Evolutionary conservation across 176 grass and related monocot species (phyloP), one percentile per base, ranked within the genome.

Genomic region (Guadua angustifolia): DNA sequence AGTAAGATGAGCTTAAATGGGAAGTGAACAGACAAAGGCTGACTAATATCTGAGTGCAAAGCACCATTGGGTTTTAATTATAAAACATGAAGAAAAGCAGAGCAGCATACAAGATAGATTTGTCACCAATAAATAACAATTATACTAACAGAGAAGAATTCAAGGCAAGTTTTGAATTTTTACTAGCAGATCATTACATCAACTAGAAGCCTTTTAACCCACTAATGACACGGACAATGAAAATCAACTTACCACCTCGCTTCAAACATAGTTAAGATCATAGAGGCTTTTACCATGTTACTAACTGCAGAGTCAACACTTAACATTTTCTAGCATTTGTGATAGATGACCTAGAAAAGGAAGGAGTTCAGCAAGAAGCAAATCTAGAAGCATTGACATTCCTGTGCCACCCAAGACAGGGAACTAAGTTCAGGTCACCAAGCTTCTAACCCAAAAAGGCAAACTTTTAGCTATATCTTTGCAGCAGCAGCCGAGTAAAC

Each of bases 361-460:
- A 82, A 78, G 66, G 40, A 71, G 4, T 59, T 84, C 32, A 81
- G 40, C 73, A 85, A 80, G 62, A 79, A 82, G 43, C 53, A 81
- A 21, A 70, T 43, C 62, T 64, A 45, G 25, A 64, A 82, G 47
- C 19, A 69, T 51, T 45, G 59, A 62, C 25, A 79, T 70, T 70
- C 62, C 33, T 43, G 25, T 38, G 49, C 52, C 4, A 0, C 39
- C 1, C 5, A 61, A 44, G 36, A 73, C 73, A 67, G 15, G 9
- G 5, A 55, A 72, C 25, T 59, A 69, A 42, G 79, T 61, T 38
- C 38, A 42, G 36, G 7, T 18, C 32, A 52, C 45, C 53, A 83
- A 60, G 51, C n/a, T 49, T 69, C 19, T 81, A 69, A 25, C 3
- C 42, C 55, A 4, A 51, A 51, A 88, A 77, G 8, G 11, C 32